Evolutionary conservation across 805 yeast species (phyloP).

Genomic region (Zygotorulaspora florentina): DNA sequence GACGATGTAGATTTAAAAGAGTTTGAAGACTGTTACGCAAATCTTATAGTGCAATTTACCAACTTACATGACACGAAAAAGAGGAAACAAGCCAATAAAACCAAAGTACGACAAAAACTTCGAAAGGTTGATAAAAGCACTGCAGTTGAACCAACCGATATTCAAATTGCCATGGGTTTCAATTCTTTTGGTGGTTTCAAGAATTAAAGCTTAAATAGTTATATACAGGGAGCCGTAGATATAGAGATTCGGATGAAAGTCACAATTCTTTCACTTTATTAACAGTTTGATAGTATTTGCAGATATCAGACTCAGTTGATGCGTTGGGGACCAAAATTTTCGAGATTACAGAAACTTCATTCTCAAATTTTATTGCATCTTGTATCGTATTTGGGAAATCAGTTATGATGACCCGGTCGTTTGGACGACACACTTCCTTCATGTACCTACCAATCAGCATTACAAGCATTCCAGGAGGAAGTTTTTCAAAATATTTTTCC

Average conservation of each 20-base stretch:
- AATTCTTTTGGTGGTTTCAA: constrained; percentile 50
- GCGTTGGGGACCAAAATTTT: constrained; percentile 33
- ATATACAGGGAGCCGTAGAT: constrained; percentile 4
- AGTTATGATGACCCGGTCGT: constrained; percentile 47
- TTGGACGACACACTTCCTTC: constrained; percentile 24
- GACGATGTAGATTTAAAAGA: constrained; percentile 46
- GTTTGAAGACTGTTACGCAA: constrained; percentile 40
- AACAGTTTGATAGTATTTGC: constrained; percentile 65
- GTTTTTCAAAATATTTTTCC: constrained; percentile 24
- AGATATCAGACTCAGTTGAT: constrained; percentile 41
- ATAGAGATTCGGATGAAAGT: neutral
- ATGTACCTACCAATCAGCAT: constrained; percentile 34
- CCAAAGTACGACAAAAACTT: constrained; percentile 9
- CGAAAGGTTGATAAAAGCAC: constrained; percentile 12
- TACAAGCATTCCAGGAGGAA: constrained; percentile 38
- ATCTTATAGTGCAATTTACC: constrained; percentile 34
- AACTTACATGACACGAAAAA: constrained; percentile 36
- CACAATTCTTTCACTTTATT: constrained; percentile 41
- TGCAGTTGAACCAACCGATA: constrained; percentile 19
- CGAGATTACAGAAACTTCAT: constrained; percentile 52
- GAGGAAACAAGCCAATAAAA: constrained; percentile 19
- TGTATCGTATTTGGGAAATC: constrained; percentile 60
- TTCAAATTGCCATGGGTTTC: constrained; percentile 55
- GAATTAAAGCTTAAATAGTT: constrained; percentile 15
- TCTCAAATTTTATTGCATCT: constrained; percentile 71